Base-by-base conservation (phyloP, 2,329 filamentous ascomycete species). In the Amauroascus verrucosus region DNA sequence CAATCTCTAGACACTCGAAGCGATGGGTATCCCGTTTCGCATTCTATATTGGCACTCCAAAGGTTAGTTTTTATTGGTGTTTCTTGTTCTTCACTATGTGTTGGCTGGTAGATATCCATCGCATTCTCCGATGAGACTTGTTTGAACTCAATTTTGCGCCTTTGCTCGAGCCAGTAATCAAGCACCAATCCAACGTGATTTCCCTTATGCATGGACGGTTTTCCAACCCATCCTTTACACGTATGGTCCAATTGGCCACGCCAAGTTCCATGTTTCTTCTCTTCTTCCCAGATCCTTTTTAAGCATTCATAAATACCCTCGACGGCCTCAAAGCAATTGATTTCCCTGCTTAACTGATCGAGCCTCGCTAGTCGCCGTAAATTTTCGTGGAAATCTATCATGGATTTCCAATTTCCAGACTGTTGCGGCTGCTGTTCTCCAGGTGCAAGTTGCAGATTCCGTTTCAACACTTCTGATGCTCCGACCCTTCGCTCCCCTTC, bases 271-370 rank as follows among this genome's bases (percentile, higher is more conserved):
- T 59, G 62, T 37, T 66, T 66, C 46, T 59, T 63, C 57, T 74
- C 72, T 44, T 69, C 70, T 7, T 66, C 62, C 72, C 71, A 75
- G 37, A 74, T 61, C 33, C 67, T 67, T 58, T 65, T 68, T 44
- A 74, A 61, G 33, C 69, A 70, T 52, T 70, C 63, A 52, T 70
- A 68, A 4, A 75, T 63, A 14, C 67, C 69, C 50, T 71, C 70
- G n/a, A 73, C 60, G 9, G 72, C 71, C 59, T 73, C 68, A 46
- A 75, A 74, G 43, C 72, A 74, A 45, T 74, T 74, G 9, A 72
- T 66, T 40, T 72, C 68, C 48, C 70, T 64, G 52, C 71, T 72
- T 48, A 73, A 65, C 51, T 66, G 65, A 58, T 75, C 72, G 52
- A 72, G 62, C 33, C 67, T 70, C n/a, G 70, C 69, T 26, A 75